A percentile compares a stretch with the other conserved stretches of the same genome.
Conservation (phyloP, 164 flowering plant species). For the grape (Vitis vinifera) region DNA sequence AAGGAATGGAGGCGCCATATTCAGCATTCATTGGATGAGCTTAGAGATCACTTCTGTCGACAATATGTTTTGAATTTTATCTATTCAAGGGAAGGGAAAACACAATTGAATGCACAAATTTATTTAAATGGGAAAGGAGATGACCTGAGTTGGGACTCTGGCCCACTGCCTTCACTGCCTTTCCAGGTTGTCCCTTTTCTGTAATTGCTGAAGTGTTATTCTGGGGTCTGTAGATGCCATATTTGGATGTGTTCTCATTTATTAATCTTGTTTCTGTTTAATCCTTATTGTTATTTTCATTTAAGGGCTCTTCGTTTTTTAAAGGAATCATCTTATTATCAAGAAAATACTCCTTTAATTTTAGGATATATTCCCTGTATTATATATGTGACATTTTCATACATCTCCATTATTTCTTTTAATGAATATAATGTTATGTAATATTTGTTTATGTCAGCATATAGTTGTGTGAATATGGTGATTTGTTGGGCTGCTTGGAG, state of each 20-base stretch:
- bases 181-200: constrained; percentile 68
- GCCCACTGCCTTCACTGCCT: constrained; percentile 86
- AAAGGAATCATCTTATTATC: no score
- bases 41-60: constrained; percentile 85
- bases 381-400: neutral
- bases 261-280: neutral
- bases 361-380: neutral
- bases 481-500: neutral
- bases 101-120: constrained; percentile 70
- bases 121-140: constrained; percentile 65
- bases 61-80: constrained; percentile 93
- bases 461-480: neutral
- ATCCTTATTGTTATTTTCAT: neutral
- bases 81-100: constrained; percentile 83
- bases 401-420: no score
- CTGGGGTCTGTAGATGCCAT: neutral
- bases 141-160: constrained; percentile 61
- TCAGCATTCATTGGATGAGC: constrained; percentile 83
- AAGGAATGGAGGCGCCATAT: constrained; percentile 96
- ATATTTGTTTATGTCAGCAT: neutral
- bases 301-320: neutral
- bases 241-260: neutral
- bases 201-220: neutral
- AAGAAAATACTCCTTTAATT: neutral
- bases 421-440: no score